phyloP scores from a whole-genome alignment of 2,329 filamentous ascomycete genomes.

The Rutstroemia sp. region DNA sequence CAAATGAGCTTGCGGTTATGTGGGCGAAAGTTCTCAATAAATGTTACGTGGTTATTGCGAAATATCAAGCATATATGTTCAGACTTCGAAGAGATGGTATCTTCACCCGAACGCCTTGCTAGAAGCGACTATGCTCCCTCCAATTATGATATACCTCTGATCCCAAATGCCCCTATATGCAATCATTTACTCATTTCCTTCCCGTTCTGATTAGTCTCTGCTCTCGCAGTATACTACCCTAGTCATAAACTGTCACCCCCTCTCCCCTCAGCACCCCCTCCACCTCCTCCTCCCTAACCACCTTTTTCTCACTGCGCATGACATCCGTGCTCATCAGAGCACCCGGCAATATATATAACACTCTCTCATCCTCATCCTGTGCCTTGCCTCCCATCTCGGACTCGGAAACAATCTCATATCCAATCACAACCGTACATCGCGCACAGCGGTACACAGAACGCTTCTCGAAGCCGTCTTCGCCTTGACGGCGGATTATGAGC shows the following conservation, averaged over 20 bases:
- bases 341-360: constrained; percentile 54
- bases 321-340: constrained; percentile 50
- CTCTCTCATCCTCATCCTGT: constrained; percentile 30
- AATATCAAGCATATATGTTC: too few species aligned
- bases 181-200: too few species aligned
- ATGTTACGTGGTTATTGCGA: too few species aligned
- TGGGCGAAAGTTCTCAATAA: too few species aligned
- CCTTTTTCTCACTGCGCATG: constrained; percentile 32
- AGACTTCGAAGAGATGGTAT: too few species aligned
- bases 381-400: constrained; percentile 11
- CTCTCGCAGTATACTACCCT: constrained; percentile 1
- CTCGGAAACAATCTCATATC: constrained; percentile 51
- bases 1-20: too few species aligned
- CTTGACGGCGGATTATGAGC: neutral
- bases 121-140: too few species aligned
- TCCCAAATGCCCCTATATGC: too few species aligned
- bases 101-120: too few species aligned
- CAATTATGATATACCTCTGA: too few species aligned
- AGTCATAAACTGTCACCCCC: constrained; percentile 31
- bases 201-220: too few species aligned
- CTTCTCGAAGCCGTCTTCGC: constrained; percentile 62
- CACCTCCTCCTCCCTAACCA: constrained; percentile 30
- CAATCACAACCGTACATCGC: constrained; percentile 52
- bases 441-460: constrained; percentile 50
- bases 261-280: constrained; percentile 21